Percentiles rank a stretch among this genome's conserved stretches.
Evolutionary conservation across 768 basidiomycete genomes (phyloP).

Genomic region (Phaeolepiota aurea): DNA sequence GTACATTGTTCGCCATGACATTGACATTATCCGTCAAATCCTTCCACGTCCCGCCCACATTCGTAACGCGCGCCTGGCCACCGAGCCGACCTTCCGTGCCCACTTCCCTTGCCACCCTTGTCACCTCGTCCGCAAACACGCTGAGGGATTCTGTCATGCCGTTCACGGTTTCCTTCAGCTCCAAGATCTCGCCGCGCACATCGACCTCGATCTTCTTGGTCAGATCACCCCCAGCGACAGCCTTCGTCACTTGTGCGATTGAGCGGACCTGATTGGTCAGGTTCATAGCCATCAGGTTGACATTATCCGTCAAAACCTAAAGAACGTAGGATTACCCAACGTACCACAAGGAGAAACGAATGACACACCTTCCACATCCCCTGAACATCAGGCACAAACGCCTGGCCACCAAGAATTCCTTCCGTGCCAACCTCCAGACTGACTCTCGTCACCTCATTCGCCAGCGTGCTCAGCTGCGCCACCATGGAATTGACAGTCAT

Average conservation of each 20-base stretch:
- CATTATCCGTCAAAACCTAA: conserved; percentile 66
- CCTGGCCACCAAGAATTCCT: conserved; percentile 91
- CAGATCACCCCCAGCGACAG: conserved; percentile 88
- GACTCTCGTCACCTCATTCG: conserved; percentile 84
- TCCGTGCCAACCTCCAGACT: conserved; percentile 89
- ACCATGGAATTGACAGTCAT: conserved; percentile 85
- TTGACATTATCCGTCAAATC: conserved; percentile 95
- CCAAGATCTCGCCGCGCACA: conserved; percentile 86
- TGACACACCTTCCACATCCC: conserved; percentile 93
- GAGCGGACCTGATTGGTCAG: conserved; percentile 84
- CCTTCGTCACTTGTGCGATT: conserved; percentile 88
- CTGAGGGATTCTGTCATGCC: conserved; percentile 88
- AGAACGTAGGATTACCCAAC: not conserved
- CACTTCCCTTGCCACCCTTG: conserved; percentile 89
- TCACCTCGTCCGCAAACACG: conserved; percentile 75
- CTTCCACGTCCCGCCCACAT: conserved; percentile 97
- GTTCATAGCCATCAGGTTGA: conserved; percentile 87
- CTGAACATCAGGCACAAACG: conserved; percentile 84
- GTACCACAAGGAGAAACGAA: too few relatives aligned
- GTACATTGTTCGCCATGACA: conserved; percentile 87
- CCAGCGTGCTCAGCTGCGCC: conserved; percentile 68
- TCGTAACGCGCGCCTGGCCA: conserved; percentile 88
- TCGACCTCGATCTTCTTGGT: conserved; percentile 91
- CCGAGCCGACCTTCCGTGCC: conserved; percentile 95
- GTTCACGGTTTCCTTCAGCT: conserved; percentile 89